Base-by-base conservation (phyloP, 176 grass and related monocot genomes). In the Raddia distichophylla region DNA sequence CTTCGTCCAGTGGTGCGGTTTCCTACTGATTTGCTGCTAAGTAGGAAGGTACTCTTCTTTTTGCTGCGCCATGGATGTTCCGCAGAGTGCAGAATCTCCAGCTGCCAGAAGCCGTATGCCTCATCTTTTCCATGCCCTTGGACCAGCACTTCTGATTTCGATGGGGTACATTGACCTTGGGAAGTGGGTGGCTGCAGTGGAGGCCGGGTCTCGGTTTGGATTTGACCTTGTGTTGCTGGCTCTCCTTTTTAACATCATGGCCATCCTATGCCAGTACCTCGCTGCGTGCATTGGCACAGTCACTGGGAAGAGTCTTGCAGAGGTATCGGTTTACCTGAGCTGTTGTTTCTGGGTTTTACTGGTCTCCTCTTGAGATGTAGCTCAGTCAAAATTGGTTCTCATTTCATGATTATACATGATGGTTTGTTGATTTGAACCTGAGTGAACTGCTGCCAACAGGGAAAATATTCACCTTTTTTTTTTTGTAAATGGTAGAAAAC, bases 161-260 rank as follows among this genome's bases (percentile, higher is more conserved):
- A 97, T 93, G 59, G 81, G 91, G n/a, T 97, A 97, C 69, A 91
- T 97, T 69, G 94, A 97, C 72, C 94, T 97, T 12, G 94, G 88
- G 45, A 97, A 97, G 76, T 97, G 91, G 91, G 78, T 97, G 49
- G 89, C 91, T 37, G 84, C 89, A 13, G 89, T 97, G 50, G 91
- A 97, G 61, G 94, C 87, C 10, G 94, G 94, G 52, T 92, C 81
- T 5, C 77, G 85, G 18, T 97, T 97, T 20, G 91, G 94, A 65
- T 91, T 86, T n/a, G 91, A 97, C 73, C 84, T 97, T 55, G 78
- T 97, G 45, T 59, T 93, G 19, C 71, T 91, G 32, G 86, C 86
- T 59, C 84, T 97, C 13, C 86, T 97, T 83, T 97, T 97, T 86
- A 97, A 97, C 67, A 80, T 97, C 61, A 86, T 71, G 60, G 94